phyloP scores from a whole-genome alignment of 768 basidiomycete species.

The Tulasnella sp. region DNA sequence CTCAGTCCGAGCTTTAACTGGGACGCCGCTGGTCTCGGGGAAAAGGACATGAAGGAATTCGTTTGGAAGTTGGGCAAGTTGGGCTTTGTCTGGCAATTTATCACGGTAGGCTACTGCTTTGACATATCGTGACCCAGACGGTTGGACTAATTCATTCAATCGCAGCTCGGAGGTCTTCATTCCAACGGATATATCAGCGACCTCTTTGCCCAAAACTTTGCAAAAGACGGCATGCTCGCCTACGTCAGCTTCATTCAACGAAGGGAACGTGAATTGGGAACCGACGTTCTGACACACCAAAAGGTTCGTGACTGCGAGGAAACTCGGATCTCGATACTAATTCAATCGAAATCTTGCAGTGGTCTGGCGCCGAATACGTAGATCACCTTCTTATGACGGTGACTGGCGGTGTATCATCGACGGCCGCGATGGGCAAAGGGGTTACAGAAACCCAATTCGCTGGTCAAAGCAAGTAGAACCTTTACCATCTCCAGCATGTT shows the following conservation, averaged over 20 bases:
- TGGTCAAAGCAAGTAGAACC: neutral
- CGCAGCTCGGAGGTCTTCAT: slow-evolving; percentile 91
- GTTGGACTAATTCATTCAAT: slow-evolving; percentile 26
- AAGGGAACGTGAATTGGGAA: slow-evolving; percentile 88
- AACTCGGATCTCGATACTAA: neutral
- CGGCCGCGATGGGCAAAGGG: slow-evolving; percentile 98
- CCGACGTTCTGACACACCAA: slow-evolving; percentile 97
- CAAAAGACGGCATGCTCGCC: slow-evolving; percentile 97
- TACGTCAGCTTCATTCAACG: slow-evolving; percentile 95
- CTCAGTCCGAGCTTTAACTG: slow-evolving; percentile 92
- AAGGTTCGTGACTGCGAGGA: slow-evolving; percentile 54
- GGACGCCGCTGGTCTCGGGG: slow-evolving; percentile 88
- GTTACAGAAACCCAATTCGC: slow-evolving; percentile 89
- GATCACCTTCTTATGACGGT: slow-evolving; percentile 93
- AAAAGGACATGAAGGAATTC: slow-evolving; percentile 82
- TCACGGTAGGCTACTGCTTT: slow-evolving; percentile 65
- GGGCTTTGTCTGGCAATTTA: slow-evolving; percentile 99
- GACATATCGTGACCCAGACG: neutral
- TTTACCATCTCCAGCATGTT: neutral
- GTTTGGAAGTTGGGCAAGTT: slow-evolving; percentile 94
- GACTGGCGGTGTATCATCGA: slow-evolving; percentile 95
- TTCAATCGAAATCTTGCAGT: slow-evolving; percentile 51
- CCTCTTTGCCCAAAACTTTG: slow-evolving; percentile 83
- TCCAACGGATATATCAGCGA: slow-evolving; percentile 98
- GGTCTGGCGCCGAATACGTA: slow-evolving; percentile 94